Evolutionary conservation across 371 early-diverging fungal species (phyloP), one percentile per base, ranked within the genome.

Genomic region (Mortierella sp.): DNA sequence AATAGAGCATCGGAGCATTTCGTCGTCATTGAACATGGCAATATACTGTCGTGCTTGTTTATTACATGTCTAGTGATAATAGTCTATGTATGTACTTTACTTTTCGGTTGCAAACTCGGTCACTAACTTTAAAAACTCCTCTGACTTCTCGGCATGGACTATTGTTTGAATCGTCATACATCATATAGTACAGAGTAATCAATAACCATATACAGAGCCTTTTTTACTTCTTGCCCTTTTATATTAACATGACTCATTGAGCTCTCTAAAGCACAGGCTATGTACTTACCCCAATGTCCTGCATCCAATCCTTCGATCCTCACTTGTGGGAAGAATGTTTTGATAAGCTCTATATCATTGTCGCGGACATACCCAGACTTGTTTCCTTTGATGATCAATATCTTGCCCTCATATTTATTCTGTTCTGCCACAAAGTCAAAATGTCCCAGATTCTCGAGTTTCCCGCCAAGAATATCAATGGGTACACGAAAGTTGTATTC

Each of bases 201-300:
- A 43, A 43, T 43, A 43, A 43, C 11, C 43, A 14, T 10, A 43
- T 43, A 43, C 11, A 43, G 11, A 16, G 43, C 16, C 43, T 43
- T 43, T 43, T 43, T 43, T 43, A 20, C 62, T 11, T 16, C 43
- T 43, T 43, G 43, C 14, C 16, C 43, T 14, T 43, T 14, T 43
- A 43, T 16, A 43, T 35, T 12, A 35, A 39, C 62, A 14, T 45
- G 45, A 49, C 51, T 49, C 28, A 12, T 8, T 47, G 28, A 28
- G 30, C 14, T 28, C 5, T 1, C 12, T 16, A 51, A 49, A 64
- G 47, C 51, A 45, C 14, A 24, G 26, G 26, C 18, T n/a, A 5
- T 30, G n/a, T 3, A 76, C 84, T 86, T 90, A 95, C 95, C 94
- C 96, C 97, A 97, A 76, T 97, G 97, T 1, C 96, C 96, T 14